Percentiles rank a stretch among this genome's conserved stretches.
Conservation (phyloP, 257 asterid genomes). For the Lycium barbarum region DNA sequence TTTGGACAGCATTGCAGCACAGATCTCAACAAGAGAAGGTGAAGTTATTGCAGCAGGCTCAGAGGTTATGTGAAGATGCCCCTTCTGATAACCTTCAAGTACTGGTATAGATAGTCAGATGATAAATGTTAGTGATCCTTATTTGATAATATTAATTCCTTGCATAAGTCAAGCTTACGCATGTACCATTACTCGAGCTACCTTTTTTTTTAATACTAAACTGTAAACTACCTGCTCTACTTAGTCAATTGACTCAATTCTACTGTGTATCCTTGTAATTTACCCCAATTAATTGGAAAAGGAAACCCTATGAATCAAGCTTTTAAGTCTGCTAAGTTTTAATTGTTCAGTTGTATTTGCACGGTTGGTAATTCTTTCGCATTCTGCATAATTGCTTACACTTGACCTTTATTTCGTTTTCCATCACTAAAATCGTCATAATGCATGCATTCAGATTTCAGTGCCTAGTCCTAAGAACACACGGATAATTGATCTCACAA, state of each 20-base stretch:
- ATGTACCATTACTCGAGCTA: neutral
- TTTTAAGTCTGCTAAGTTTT: neutral
- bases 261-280: neutral
- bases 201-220: neutral
- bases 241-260: neutral
- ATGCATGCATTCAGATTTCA: too few species aligned
- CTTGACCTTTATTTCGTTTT: neutral
- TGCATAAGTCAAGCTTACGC: neutral
- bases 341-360: neutral
- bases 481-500: neutral
- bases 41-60: slow-evolving; percentile 86
- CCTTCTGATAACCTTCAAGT: slow-evolving; percentile 65
- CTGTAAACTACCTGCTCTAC: neutral
- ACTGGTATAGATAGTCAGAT: slow-evolving; percentile 54
- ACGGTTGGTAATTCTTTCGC: neutral
- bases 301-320: neutral
- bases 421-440: neutral
- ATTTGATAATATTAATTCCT: neutral
- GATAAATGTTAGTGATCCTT: neutral
- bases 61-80: slow-evolving; percentile 82
- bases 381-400: neutral
- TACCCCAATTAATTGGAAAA: too few species aligned
- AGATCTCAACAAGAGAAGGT: slow-evolving; percentile 83
- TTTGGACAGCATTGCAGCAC: slow-evolving; percentile 67
- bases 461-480: too few species aligned